phyloP scores from a whole-genome alignment of 345 rosid species.

The Lepidium didymum region DNA sequence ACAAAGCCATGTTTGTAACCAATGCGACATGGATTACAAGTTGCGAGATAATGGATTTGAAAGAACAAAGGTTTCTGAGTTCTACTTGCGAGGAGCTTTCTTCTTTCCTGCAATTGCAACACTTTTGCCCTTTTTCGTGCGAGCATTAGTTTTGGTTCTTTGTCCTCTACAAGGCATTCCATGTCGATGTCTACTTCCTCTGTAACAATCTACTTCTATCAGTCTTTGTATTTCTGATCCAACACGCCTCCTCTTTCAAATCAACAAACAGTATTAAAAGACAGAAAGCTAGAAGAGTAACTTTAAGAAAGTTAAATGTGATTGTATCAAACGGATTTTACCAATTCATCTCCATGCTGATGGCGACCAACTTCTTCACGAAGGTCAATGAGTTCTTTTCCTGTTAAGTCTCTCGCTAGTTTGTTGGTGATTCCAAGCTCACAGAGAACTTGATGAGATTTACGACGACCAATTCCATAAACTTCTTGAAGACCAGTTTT shows the following conservation, averaged over 20 bases:
- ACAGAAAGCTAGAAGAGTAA: neutral
- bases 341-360: conserved; percentile 64
- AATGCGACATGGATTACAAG: neutral
- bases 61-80: neutral
- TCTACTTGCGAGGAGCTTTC: conserved; percentile 37
- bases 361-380: conserved; percentile 62
- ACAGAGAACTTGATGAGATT: conserved; percentile 57
- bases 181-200: conserved; percentile 47
- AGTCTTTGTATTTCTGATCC: conserved; percentile 43
- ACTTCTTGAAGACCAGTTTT: conserved; percentile 56
- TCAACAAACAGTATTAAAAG: neutral
- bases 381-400: conserved; percentile 54
- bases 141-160: conserved; percentile 45
- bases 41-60: no score
- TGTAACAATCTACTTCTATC: conserved; percentile 46
- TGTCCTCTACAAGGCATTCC: conserved; percentile 57
- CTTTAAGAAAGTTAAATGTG: neutral
- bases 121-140: conserved; percentile 42
- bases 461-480: conserved; percentile 64
- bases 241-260: conserved; percentile 35
- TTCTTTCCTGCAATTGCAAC: conserved; percentile 31
- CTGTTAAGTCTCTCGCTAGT: conserved; percentile 57
- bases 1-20: neutral
- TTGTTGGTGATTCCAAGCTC: conserved; percentile 58
- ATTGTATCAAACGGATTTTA: neutral